Conservation (phyloP, 306 rosid species). For the Begonia loranthoides region DNA sequence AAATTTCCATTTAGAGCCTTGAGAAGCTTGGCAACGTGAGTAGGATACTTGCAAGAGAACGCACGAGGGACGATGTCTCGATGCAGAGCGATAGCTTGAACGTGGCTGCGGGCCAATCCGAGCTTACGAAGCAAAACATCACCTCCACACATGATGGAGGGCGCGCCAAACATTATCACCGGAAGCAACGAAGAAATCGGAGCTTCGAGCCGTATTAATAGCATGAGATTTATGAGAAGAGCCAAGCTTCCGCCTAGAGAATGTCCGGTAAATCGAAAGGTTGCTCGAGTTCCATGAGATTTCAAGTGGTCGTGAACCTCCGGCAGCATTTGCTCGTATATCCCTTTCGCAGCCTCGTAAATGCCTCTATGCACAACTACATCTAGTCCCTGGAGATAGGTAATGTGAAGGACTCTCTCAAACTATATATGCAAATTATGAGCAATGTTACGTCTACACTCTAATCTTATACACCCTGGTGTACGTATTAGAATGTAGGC, state of each 20-base stretch:
- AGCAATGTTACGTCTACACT: no score
- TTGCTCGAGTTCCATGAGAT: constrained; percentile 47
- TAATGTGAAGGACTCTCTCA: no score
- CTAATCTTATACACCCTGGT: no score
- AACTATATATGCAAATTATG: no score
- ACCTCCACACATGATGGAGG: constrained; percentile 91
- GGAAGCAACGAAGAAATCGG: constrained; percentile 79
- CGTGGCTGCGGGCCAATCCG: constrained; percentile 61
- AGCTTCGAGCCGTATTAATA: constrained; percentile 56
- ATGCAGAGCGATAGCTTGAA: constrained; percentile 75
- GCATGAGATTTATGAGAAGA: constrained; percentile 73
- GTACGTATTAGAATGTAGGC: no score
- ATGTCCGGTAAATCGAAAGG: constrained; percentile 85
- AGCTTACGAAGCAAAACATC: constrained; percentile 56
- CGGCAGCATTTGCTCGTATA: constrained; percentile 84
- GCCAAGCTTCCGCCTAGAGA: constrained; percentile 99
- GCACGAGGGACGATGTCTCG: constrained; percentile 95
- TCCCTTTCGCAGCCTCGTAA: no score
- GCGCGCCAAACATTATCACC: constrained; percentile 86
- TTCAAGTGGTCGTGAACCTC: constrained; percentile 56
- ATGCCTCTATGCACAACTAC: no score
- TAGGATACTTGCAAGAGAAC: constrained; percentile 88
- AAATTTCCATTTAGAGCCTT: constrained; percentile 79
- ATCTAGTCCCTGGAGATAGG: no score
- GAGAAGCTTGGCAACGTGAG: constrained; percentile 65